phyloP scores from a whole-genome alignment of 2,329 filamentous ascomycete species.

The Colletotrichum agaves region DNA sequence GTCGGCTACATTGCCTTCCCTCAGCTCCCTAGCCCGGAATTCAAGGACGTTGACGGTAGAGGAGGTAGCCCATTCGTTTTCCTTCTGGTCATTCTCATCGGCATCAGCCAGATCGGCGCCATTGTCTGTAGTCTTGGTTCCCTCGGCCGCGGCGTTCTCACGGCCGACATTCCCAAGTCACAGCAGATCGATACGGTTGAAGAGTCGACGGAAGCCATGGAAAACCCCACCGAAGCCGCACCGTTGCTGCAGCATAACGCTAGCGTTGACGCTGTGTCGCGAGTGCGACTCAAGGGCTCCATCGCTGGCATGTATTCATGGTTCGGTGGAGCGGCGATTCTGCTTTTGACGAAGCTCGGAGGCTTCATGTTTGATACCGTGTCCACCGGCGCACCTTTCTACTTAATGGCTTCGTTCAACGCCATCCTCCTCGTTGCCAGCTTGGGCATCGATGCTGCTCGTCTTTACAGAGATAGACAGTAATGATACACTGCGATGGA shows the following conservation, averaged over 20 bases:
- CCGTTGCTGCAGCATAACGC: constrained; percentile 50
- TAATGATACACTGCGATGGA: not conserved
- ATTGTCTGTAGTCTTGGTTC: constrained; percentile 96
- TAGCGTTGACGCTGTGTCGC: constrained; percentile 50
- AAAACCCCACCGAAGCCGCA: constrained; percentile 54
- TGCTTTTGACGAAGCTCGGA: constrained; percentile 91
- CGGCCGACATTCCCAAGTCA: constrained; percentile 53
- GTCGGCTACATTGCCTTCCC: constrained; percentile 83
- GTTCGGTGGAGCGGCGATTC: constrained; percentile 87
- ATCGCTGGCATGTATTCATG: constrained; percentile 96
- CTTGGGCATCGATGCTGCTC: constrained; percentile 60
- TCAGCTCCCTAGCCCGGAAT: constrained; percentile 80
- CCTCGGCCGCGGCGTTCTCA: constrained; percentile 82
- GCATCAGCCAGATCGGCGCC: constrained; percentile 93
- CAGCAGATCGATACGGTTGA: constrained; percentile 43
- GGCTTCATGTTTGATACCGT: constrained; percentile 85
- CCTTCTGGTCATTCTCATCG: constrained; percentile 81
- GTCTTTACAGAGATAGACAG: constrained; percentile 45
- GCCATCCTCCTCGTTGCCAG: constrained; percentile 71
- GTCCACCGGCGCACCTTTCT: constrained; percentile 85
- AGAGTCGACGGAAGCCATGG: constrained; percentile 38
- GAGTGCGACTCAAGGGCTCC: constrained; percentile 82
- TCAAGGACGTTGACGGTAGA: constrained; percentile 69
- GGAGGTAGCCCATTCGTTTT: constrained; percentile 78
- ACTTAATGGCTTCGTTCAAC: constrained; percentile 93